Percentiles rank a stretch among this genome's conserved stretches.
Conservation (phyloP, 1,284 basidiomycete species). For the Rhodotorula sp. region DNA sequence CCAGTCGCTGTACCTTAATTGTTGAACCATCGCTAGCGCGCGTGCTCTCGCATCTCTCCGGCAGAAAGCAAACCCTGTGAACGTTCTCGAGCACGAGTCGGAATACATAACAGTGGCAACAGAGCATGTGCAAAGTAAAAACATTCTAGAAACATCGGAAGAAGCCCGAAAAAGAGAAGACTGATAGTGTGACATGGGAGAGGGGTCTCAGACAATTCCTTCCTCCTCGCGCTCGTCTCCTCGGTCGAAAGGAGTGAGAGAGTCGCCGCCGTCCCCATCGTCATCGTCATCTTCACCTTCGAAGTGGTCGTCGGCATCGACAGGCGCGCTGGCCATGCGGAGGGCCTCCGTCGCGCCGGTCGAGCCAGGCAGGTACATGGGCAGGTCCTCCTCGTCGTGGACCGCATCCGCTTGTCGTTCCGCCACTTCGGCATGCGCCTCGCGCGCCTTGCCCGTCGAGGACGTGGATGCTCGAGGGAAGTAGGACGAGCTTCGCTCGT, state of each 20-base stretch:
- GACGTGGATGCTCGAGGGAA: background rate
- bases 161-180: background rate
- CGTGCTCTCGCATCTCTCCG: too few species aligned
- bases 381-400: slow-evolving; percentile 12
- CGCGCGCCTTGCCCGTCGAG: background rate
- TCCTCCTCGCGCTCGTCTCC: slow-evolving; percentile 7
- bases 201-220: background rate
- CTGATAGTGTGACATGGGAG: background rate
- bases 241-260: background rate
- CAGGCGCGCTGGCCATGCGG: slow-evolving; percentile 19
- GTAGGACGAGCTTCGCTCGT: background rate
- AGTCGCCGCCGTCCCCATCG: background rate
- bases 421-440: slow-evolving; percentile 7
- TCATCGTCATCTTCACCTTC: slow-evolving; percentile 11
- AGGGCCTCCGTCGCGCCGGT: slow-evolving; percentile 3
- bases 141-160: background rate
- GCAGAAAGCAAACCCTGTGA: too few species aligned
- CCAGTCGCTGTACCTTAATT: too few species aligned
- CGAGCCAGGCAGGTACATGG: slow-evolving; percentile 16
- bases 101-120: background rate
- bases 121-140: background rate
- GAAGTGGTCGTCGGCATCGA: background rate
- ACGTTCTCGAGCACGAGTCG: background rate
- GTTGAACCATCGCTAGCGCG: too few species aligned
- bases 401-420: slow-evolving; percentile 1